These are phyloP conservation scores for Diospyros kaki DNA, from an alignment of 148 eudicot genomes.

Conservation along the genomic window DNA sequence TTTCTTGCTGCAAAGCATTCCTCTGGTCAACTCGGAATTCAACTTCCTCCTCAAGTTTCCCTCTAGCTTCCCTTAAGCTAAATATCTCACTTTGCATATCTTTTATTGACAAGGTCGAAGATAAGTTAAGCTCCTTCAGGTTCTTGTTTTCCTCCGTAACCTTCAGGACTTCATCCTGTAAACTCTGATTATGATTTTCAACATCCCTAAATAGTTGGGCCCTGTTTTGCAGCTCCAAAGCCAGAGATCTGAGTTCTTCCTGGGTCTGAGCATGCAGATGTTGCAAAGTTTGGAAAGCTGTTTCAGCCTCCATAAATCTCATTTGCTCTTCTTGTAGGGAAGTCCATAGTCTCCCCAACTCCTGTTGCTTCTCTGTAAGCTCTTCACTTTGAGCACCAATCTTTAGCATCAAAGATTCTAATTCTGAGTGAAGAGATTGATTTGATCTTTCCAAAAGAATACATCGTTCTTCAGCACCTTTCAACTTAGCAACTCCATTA, in stretches of 20 bases:
- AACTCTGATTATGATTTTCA: slow-evolving; percentile 51
- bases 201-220: slow-evolving; percentile 49
- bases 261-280: slow-evolving; percentile 70
- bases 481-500: slow-evolving; percentile 50
- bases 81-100: slow-evolving; percentile 64
- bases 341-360: slow-evolving; percentile 80
- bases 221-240: slow-evolving; percentile 68
- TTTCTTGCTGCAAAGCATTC: slow-evolving; percentile 87
- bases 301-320: slow-evolving; percentile 81
- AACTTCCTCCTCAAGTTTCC: slow-evolving; percentile 62
- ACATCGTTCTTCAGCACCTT: slow-evolving; percentile 73
- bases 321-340: slow-evolving; percentile 82
- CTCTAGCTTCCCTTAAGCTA: slow-evolving; percentile 47
- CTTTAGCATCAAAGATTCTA: slow-evolving; percentile 56
- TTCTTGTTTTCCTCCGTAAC: slow-evolving; percentile 67
- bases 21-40: slow-evolving; percentile 67
- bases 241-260: slow-evolving; percentile 68
- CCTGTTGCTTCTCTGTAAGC: slow-evolving; percentile 83
- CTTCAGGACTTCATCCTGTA: slow-evolving; percentile 61
- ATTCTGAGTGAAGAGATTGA: slow-evolving; percentile 56
- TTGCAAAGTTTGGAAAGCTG: slow-evolving; percentile 75
- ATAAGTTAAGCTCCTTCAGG: slow-evolving; percentile 53
- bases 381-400: slow-evolving; percentile 64
- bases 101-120: slow-evolving; percentile 56
- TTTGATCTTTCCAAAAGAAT: slow-evolving; percentile 60